These are phyloP conservation scores for Biscutella laevigata DNA, from an alignment of 441 rosid species.

Conservation along the genomic window DNA sequence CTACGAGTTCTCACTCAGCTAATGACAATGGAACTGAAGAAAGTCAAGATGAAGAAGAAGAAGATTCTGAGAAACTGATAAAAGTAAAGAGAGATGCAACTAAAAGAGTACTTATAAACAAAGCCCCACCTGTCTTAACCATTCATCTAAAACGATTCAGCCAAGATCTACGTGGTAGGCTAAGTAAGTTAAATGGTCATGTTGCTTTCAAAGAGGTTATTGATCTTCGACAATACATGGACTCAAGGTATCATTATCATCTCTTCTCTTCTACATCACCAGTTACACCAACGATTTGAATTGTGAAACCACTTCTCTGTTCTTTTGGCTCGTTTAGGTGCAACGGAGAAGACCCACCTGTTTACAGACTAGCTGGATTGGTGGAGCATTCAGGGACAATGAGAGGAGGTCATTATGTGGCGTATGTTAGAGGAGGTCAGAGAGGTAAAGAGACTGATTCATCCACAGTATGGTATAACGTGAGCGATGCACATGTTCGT, in stretches of 20 bases:
- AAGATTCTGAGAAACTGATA: constrained; percentile 32
- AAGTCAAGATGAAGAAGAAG: constrained; percentile 35
- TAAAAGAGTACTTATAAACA: constrained; percentile 65
- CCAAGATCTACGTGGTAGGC: constrained; percentile 85
- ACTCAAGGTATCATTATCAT: constrained; percentile 64
- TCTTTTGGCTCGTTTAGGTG: constrained; percentile 30
- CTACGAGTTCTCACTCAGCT: constrained; percentile 25
- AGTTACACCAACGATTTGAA: too few species aligned
- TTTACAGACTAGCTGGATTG: constrained; percentile 58
- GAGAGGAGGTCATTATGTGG: constrained; percentile 55
- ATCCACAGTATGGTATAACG: constrained; percentile 50
- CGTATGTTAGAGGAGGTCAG: constrained; percentile 28
- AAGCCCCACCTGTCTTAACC: constrained; percentile 71
- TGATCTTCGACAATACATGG: constrained; percentile 68
- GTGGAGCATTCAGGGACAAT: constrained; percentile 91
- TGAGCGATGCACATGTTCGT: constrained; percentile 57
- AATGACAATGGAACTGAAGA: constrained; percentile 35
- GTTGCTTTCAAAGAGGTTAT: constrained; percentile 61
- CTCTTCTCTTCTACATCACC: background rate
- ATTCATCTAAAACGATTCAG: constrained; percentile 87
- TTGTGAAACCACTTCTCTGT: background rate
- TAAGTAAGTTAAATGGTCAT: constrained; percentile 84
- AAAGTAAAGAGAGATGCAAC: constrained; percentile 78
- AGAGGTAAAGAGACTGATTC: constrained; percentile 23
- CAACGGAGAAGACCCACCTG: constrained; percentile 23